Evolutionary conservation across 345 rosid genomes (phyloP), one percentile per base, ranked within the genome.

Genomic region (Populus pruinosa): DNA sequence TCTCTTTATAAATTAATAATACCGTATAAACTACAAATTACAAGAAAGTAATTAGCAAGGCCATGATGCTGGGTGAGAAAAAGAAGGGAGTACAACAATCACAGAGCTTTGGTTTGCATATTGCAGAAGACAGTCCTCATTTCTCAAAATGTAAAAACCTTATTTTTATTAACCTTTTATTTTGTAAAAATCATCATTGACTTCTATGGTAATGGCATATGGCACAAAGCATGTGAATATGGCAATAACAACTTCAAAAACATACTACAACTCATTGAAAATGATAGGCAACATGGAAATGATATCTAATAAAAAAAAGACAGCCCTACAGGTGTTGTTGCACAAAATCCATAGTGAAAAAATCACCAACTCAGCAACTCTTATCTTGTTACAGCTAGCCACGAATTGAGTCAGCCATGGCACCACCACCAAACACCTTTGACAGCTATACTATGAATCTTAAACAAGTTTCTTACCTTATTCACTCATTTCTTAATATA

Each of bases 401-500:
- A 8, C 2, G 8, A 38, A 55, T 73, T 67, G 71, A 49, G 75
- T 27, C 76, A 78, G 50, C 71, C 49, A 74, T 39, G 36, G 56
- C 7, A 35, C 5, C 36, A 33, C 76, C 76, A 73, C 71, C 78
- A 79, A 85, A 55, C 78, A 69, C 50, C 71, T 67, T 49, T 41
- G 81, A 76, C 82, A 76, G 80, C 79, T 69, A 73, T 63, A 31
- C 33, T 8, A 31, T 49, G 76, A 50, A 67, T 50, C 33, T 50
- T 23, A 53, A 38, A 72, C 83, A 72, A 76, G 50, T 65, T 74
- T 71, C 76, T 66, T 44, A 70, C 31, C 41, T 76, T 70, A 69
- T 4, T 55, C 18, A 14, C n/a, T 55, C 21, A 14, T 16, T 55
- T 39, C 43, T 8, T 39, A 39, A 39, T 39, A 39, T 7, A 39